Base-by-base conservation (phyloP, 352 stramenopile species). In the Globisporangium heterothallicum region DNA sequence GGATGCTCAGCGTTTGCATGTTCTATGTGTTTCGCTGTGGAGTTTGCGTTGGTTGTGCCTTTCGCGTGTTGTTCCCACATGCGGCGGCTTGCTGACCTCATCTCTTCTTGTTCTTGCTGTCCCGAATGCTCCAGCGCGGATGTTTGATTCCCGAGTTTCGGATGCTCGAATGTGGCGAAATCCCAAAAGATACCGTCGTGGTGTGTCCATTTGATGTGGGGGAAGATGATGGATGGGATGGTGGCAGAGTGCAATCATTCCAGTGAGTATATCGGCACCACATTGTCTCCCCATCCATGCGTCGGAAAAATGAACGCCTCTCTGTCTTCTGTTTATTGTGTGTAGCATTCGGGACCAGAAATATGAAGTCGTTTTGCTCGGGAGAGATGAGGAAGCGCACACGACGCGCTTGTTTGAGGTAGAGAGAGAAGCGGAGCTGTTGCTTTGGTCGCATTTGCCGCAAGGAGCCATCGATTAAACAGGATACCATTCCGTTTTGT, bases 161-260 rank as follows among this genome's bases (percentile, higher is more conserved):
- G 4, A 88, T 90, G 76, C 58, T 90, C 43, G 70, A 74, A 47
- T 86, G 72, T 18, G 79, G 74, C 14, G 79, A 90, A 58, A 70
- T 90, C 26, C 74, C 79, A 22, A 71, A 65, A 53, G 64, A 65
- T 16, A 83, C 76, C 29, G 55, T 49, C 21, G 76, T 90, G 41
- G 22, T 75, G n/a, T 63, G 53, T 47, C 8, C 26, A 8, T 26
- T 29, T 14, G 29, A 34, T 13, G 6, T 2, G n/a, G 13, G 25
- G 30, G n/a, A 12, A 16, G 24, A 36, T 7, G 26, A 48, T 29
- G 42, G 35, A 52, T 16, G 21, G 5, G 16, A 13, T 30, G 22
- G 42, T 6, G 60, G 64, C 14, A 49, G 24, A 49, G 49, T 63
- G 45, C 63, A 68, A n/a, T 75, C 58, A 29, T 85, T 54, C 48